Evolutionary conservation across 768 basidiomycete genomes (phyloP).

Genomic region (Serendipita sp.): DNA sequence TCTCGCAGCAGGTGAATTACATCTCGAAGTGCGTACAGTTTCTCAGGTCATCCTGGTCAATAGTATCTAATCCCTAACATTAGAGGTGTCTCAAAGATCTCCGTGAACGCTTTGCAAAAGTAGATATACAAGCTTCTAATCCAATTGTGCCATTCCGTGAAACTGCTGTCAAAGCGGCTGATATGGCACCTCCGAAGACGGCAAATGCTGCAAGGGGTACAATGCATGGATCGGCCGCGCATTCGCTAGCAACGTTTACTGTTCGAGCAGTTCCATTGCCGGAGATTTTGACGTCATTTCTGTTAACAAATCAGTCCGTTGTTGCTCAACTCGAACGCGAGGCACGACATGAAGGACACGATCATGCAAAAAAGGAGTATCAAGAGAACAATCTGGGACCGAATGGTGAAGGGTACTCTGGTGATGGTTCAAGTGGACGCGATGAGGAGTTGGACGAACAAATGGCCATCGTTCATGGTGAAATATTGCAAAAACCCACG

Average conservation of each 20-base stretch:
- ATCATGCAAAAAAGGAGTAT: conserved; percentile 12
- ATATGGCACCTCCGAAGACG: conserved; percentile 78
- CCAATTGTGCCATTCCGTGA: conserved; percentile 98
- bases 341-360: conserved; percentile 21
- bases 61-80: neutral
- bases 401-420: conserved; percentile 17
- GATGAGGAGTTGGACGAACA: conserved; percentile 25
- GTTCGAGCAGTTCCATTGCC: conserved; percentile 77
- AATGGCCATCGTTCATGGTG: conserved; percentile 36
- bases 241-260: conserved; percentile 62
- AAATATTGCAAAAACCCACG: conserved; percentile 43
- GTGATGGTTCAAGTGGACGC: neutral
- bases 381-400: conserved; percentile 13
- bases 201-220: conserved; percentile 60
- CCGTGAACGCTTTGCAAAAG: conserved; percentile 84
- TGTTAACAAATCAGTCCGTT: conserved; percentile 52
- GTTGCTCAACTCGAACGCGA: conserved; percentile 46
- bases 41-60: neutral
- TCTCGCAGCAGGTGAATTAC: conserved; percentile 86
- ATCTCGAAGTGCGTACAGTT: conserved; percentile 56
- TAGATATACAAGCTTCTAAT: conserved; percentile 85
- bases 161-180: conserved; percentile 73
- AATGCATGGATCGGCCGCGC: conserved; percentile 48
- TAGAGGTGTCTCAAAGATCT: conserved; percentile 93
- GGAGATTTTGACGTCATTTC: conserved; percentile 49